Evolutionary conservation across 192 early-diverging fungal genomes (phyloP).

Genomic region (Backusella macrospora): DNA sequence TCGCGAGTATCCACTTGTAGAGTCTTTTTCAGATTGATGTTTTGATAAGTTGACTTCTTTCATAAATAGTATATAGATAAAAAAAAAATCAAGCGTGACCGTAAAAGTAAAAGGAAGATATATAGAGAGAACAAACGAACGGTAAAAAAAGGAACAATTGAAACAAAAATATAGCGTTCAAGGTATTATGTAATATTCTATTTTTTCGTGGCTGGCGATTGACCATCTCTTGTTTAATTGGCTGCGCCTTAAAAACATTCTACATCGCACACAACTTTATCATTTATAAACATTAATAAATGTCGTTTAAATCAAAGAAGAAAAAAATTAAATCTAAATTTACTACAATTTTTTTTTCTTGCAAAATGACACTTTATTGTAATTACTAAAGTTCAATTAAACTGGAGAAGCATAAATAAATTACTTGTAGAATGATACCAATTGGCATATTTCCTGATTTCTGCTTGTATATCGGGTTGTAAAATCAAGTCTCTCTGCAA

Average conservation of each 20-base stretch:
- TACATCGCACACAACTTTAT: neutral
- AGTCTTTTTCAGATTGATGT: neutral
- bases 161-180: neutral
- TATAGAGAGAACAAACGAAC: neutral
- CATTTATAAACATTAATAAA: neutral
- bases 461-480: neutral
- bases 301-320: neutral
- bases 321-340: neutral
- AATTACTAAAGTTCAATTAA: neutral
- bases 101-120: neutral
- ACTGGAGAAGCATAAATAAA: neutral
- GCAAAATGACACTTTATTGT: neutral
- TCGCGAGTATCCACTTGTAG: neutral
- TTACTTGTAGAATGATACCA: neutral
- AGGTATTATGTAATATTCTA: neutral
- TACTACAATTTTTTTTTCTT: no score
- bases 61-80: neutral
- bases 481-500: neutral
- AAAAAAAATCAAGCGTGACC: neutral
- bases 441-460: neutral
- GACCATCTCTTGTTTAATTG: neutral
- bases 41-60: neutral
- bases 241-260: conserved; percentile 4
- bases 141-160: neutral
- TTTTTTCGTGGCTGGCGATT: neutral